Base-by-base conservation (phyloP, 805 yeast genomes). In the Sugiyamaella valdiviana region DNA sequence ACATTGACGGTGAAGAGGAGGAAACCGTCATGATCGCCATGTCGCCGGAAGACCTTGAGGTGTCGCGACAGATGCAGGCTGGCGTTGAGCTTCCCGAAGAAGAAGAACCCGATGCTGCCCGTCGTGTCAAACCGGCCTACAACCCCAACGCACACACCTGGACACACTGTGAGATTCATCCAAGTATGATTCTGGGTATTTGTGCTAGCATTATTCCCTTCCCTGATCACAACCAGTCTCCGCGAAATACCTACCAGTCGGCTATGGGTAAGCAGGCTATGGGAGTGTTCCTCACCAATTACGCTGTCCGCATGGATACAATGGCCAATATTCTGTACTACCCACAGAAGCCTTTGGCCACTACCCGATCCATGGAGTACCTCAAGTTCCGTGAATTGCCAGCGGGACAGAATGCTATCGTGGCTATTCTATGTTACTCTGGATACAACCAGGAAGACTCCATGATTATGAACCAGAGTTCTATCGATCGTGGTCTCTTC, bases 231-330 rank as follows among this genome's bases (percentile, higher is more conserved):
- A 93, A 93, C 69, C 99, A 93, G 75, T 90, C 97, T 52, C 99
- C 99, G 52, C 91, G 99, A 82, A 93, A 93, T 66, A 93, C 99
- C 2, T 93, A 93, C 70, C 99, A 93, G 74, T 90, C 96, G 66
- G 99, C 99, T 55, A 93, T 93, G 99, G 99, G 99, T 80, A 93
- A 93, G 70, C 99, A 93, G 73, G 99, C 99, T 50, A 93, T 93
- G 99, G 99, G 99, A 65, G 98, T 93, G 7, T 91, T 86, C 68
- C 76, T 91, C 61, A 93, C 99, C 3, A 93, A 93, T 64, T 93
- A 91, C 68, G 79, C 83, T 51, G 96, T 91, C 46, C 86, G 99
- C 72, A 93, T 93, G 99, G 99, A 93, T 69, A 93, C 99, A 1
- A 93, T 93, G 99, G 97, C 99, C 7, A 93, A 93, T 64, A 91